Evolutionary conservation across 352 stramenopile species (phyloP).

Genomic region (Phytophthora nicotianae): DNA sequence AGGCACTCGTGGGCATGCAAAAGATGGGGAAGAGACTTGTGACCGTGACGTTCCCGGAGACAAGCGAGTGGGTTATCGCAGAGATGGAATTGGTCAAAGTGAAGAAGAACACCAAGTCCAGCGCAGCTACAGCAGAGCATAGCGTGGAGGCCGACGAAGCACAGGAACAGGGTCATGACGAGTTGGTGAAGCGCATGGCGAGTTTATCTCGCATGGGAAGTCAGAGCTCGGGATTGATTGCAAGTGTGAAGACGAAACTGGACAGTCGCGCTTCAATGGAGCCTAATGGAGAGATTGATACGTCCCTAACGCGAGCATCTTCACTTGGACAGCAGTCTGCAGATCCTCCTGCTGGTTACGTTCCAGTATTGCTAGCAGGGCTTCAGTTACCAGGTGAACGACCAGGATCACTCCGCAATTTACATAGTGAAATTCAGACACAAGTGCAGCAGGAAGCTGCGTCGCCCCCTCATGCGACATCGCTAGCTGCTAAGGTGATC

Average conservation of each 20-base stretch:
- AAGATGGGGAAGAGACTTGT: constrained; percentile 64
- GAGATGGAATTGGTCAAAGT: constrained; percentile 77
- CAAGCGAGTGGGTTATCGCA: constrained; percentile 67
- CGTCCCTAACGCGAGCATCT: constrained; percentile 18
- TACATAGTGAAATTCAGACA: constrained; percentile 17
- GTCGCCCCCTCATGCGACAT: constrained; percentile 20
- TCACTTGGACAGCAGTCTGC: constrained; percentile 21
- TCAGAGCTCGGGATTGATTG: constrained; percentile 57
- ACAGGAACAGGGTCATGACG: constrained; percentile 43
- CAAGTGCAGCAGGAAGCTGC: constrained; percentile 3
- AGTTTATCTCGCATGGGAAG: constrained; percentile 67
- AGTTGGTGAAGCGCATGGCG: constrained; percentile 78
- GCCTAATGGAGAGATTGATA: constrained; percentile 7
- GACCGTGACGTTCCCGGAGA: constrained; percentile 48
- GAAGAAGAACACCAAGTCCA: constrained; percentile 60
- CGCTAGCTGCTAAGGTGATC: constrained; percentile 47
- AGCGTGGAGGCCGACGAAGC: constrained; percentile 6
- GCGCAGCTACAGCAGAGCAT: background rate
- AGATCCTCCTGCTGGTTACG: constrained; percentile 45
- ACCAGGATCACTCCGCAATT: constrained; percentile 31
- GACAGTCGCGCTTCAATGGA: constrained; percentile 29
- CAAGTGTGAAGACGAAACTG: constrained; percentile 51
- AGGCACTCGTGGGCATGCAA: constrained; percentile 68
- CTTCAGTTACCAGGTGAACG: constrained; percentile 46
- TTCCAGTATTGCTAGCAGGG: constrained; percentile 53